phyloP scores from a whole-genome alignment of 2,329 filamentous ascomycete species.

The Pyrenophora graminea region DNA sequence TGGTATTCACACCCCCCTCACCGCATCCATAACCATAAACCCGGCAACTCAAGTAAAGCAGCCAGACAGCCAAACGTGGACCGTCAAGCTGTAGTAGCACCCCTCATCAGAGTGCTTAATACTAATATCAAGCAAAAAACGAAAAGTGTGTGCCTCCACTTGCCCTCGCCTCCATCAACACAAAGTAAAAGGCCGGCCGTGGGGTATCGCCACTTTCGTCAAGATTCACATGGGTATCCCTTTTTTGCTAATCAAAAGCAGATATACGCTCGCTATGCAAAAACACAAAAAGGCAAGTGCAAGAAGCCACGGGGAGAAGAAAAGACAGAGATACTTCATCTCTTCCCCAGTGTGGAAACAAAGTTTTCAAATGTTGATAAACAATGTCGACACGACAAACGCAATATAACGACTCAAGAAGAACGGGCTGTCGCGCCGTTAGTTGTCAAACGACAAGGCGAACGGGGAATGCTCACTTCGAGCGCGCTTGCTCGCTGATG shows the following conservation, averaged over 20 bases:
- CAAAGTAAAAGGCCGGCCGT: not conserved
- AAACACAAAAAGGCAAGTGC: constrained; percentile 1
- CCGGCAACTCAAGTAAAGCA: too few species aligned
- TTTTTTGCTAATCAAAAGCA: constrained; percentile 6
- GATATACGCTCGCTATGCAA: constrained; percentile 21
- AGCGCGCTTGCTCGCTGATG: constrained; percentile 35
- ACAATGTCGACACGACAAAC: too few species aligned
- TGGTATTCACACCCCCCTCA: too few species aligned
- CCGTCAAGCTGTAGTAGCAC: too few species aligned
- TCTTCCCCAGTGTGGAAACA: not conserved
- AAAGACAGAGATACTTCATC: too few species aligned
- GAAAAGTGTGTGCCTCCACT: too few species aligned
- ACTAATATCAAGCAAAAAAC: too few species aligned
- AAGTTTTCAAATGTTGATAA: too few species aligned
- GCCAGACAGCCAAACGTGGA: too few species aligned
- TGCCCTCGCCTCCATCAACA: too few species aligned
- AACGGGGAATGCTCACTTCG: constrained; percentile 37
- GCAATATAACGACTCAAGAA: constrained; percentile 8
- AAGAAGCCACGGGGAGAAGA: not conserved
- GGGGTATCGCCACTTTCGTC: not conserved
- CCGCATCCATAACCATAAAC: too few species aligned
- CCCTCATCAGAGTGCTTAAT: too few species aligned
- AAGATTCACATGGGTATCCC: constrained; percentile 21
- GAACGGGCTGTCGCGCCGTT: constrained; percentile 26
- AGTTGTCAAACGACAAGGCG: constrained; percentile 34